Base-by-base conservation (phyloP, 768 basidiomycete genomes). In the Mycena venus region DNA sequence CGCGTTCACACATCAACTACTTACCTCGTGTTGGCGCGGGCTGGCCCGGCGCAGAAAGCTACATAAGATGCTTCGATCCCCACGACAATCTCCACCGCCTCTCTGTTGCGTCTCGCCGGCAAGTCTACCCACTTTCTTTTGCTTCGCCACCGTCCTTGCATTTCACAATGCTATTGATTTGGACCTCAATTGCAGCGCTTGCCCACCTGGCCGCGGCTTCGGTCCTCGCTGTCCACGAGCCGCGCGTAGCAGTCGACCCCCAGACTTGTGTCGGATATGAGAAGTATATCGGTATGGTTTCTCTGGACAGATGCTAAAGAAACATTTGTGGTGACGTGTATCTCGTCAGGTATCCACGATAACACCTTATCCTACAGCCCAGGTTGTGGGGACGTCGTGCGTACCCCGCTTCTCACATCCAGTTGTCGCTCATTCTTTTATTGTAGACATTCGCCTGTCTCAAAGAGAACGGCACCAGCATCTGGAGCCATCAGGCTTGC, bases 401-500 rank as follows among this genome's bases (percentile, higher is more conserved):
- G 73, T 73, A 2, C 25, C 19, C 23, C 7, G 11, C 10, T 44
- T 19, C 36, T 2, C 4, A 23, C 29, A 8, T 36, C 29, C 51
- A 25, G 5, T 11, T 12, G 2, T n/a, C 5, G 51, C 23, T 25
- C 21, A 53, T 25, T 53, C 21, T 17, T 51, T 4, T 5, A 25
- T 34, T 15, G 21, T 40, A 73, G 72, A 65, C 58, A 2, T 29
- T 21, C 11, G 25, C 56, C n/a, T 72, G 74, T 31, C 65, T 75
- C 9, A 44, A 29, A 8, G 58, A 68, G 38, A 64, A 68, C 53
- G 72, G 62, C 34, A 68, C 61, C 17, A 73, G 72, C 49, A 55
- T 73, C 55, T 76, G 75, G 75, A 64, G 66, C 44, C 65, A 70
- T 31, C 6, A 34, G 1, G 21, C 53, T 15, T 76, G 72, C 23